Evolutionary conservation across 768 basidiomycete genomes (phyloP), one percentile per base, ranked within the genome.

Genomic region (Hygrophorus russula): DNA sequence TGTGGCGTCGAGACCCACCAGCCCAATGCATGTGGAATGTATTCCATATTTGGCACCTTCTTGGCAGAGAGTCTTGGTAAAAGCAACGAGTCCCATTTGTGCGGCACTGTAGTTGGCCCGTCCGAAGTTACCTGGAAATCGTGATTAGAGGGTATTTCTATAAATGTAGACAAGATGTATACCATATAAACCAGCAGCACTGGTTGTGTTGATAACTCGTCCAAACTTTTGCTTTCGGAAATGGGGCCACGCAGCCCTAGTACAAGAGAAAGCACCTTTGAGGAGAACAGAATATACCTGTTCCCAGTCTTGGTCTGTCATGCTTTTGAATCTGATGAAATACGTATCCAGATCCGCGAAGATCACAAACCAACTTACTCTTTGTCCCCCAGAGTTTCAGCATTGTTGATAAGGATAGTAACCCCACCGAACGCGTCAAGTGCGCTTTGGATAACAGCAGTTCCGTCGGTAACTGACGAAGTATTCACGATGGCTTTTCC

Each of bases 41-140:
- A 97, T 97, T 52, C 77, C 77, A 59, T 94, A 92, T 60, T 94
- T 96, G 30, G 70, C 83, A 29, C 96, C 96, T 62, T 99, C 96
- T 17, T 76, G 68, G 2, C 93, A 91, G 29, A 99, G 74, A 4
- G 94, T 91, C 59, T 90, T 91, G 13, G 92, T 89, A 64, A 97
- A 96, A 0, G 70, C 82, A 40, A 97, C 72, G 29, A 99, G 75
- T 50, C 82, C 91, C 89, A 96, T 93, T 73, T 99, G 98, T 1
- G 93, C 94, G 2, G 94, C 90, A 37, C 91, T 92, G 62, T 98
- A 99, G 61, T 98, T 99, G 10, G 91, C 82, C 63, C 97, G 93
- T 8, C 96, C 96, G 57, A 94, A 87, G 67, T 94, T 97, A 6
- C 91, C 85, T 88, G 48, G 9, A 24, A 36, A 8, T 19, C 9